Evolutionary conservation across 345 rosid species (phyloP), one percentile per base, ranked within the genome.

Genomic region (Eucalyptus victrix): DNA sequence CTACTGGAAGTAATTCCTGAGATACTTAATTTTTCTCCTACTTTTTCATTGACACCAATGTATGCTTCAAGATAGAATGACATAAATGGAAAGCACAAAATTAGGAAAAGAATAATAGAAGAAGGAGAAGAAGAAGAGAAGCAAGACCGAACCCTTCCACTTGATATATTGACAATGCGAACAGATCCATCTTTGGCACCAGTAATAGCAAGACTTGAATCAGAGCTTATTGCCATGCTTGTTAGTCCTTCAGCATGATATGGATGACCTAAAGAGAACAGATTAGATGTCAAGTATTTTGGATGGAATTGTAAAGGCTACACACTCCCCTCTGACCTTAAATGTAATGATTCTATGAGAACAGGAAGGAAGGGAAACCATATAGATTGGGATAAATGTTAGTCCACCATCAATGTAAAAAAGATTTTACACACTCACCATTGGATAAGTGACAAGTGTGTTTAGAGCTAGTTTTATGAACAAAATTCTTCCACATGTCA

Each of bases 221-320:
- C 98, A 18, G 96, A 92, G 89, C 95, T 96, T 90, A 98, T 88
- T 80, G 96, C 94, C 95, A 98, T 90, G 90, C 99, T 93, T 45
- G 96, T 97, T 88, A 98, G 58, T 88, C 97, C 97, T 91, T 94
- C 95, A 12, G 97, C 93, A 91, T 97, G 99, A 92, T 95, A 96
- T 37, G 97, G 96, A 95, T 97, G 97, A 91, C 98, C 99, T 97
- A 87, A 18, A 89, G 26, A 65, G 89, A 89, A 88, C 32, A 91
- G 53, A 89, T 45, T 87, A 51, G 12, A 87, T 47, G 88, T 87
- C 28, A 90, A 42, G 12, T 34, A 80, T 87, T 90, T 42, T 54
- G 83, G 83, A 67, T 44, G 49, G 86, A 47, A 76, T 37, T 40
- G 47, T 21, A 32, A 87, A 85, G 65, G 54, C 42, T 18, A 17